Evolutionary conservation across 345 rosid species (phyloP), one percentile per base, ranked within the genome.

Genomic region (Adansonia digitata): DNA sequence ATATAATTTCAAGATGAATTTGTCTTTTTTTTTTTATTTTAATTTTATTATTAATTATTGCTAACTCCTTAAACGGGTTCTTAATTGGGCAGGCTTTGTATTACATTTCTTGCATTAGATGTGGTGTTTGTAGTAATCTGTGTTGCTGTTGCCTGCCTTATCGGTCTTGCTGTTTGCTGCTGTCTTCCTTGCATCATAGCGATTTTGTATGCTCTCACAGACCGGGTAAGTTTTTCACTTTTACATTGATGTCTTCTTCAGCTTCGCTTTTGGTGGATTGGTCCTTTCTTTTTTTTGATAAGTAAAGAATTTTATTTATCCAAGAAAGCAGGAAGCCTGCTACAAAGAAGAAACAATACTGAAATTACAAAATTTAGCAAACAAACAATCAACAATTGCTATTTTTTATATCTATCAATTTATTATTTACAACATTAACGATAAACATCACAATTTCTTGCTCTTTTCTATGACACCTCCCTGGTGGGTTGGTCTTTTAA

Each of bases 101-200:
- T 94, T 62, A 81, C 90, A 18, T 92, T 90, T 80, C 99, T 94
- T 77, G 91, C 91, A 34, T 88, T 91, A 37, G 98, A 94, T 77
- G 93, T 90, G 45, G 79, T 90, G 74, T 94, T 94, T 70, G 93
- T 92, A 49, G 82, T 90, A 35, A 82, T 92, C 67, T 94, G 97
- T 46, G 83, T 91, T 59, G 88, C 83, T 61, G 85, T 84, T 75
- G 97, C 98, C 1, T 87, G 91, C 74, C 88, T 94, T 4, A 83
- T 94, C 49, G 94, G 95, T 29, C 84, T 94, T 63, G 97, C 97
- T 75, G 88, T 94, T 74, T 94, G 98, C 82, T 91, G 94, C 85
- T 94, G 92, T 75, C 92, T 94, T 78, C 98, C 98, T 3, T 94
- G 98, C 81, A 94, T 94, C 69, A 88, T 92, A 29, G 99, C 93